A percentile compares a stretch with the other conserved stretches of the same genome.
Conservation (phyloP, 2,329 filamentous ascomycete species). For the Blastomyces percursus region DNA sequence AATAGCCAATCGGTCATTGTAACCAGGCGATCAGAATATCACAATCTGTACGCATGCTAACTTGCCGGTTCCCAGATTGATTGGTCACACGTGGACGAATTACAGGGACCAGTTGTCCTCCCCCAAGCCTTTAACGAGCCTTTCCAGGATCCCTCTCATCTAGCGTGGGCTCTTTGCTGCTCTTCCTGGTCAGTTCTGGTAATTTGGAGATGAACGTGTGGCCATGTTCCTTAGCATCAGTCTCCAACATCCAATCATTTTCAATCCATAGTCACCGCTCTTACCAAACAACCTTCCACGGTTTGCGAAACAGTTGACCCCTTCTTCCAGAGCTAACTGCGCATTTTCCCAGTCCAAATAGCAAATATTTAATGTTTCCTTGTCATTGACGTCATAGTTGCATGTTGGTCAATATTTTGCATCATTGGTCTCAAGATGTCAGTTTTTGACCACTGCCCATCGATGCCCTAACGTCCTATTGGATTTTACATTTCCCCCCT, state of each 20-base stretch:
- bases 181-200: neutral
- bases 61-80: neutral
- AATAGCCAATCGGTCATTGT: neutral
- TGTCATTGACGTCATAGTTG: neutral
- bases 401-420: neutral
- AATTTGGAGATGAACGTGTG: neutral
- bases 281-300: neutral
- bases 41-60: neutral
- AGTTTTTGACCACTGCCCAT: neutral
- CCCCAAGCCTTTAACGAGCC: neutral
- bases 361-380: neutral
- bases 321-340: neutral
- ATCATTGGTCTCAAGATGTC: neutral
- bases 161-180: neutral
- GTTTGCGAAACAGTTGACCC: neutral
- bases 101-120: neutral
- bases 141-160: neutral
- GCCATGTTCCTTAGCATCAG: neutral
- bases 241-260: neutral
- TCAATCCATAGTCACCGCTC: neutral
- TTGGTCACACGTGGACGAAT: conserved; percentile 7
- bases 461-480: neutral
- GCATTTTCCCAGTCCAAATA: neutral
- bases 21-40: neutral
- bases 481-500: neutral